phyloP scores from a whole-genome alignment of 148 eudicot species.

The Heliosperma pusillum region DNA sequence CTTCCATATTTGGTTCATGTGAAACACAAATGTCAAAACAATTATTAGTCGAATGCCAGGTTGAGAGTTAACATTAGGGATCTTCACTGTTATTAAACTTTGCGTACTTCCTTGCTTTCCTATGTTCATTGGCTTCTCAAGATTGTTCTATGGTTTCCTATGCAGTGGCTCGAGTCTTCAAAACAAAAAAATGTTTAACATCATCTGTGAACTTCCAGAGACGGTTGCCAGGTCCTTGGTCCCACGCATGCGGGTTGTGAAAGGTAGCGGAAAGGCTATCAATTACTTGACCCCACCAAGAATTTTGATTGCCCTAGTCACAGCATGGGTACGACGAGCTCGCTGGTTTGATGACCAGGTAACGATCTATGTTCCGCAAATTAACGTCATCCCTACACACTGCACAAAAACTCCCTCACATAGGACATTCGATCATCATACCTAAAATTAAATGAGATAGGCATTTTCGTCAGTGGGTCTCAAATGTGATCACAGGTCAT shows the following conservation, averaged over 20 bases:
- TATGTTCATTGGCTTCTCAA: not conserved
- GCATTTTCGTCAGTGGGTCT: not conserved
- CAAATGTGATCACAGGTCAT: not conserved
- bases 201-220: constrained; percentile 97
- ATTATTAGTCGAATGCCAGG: no score
- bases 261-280: constrained; percentile 93
- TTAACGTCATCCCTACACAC: not conserved
- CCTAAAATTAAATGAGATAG: not conserved
- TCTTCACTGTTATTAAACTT: no score
- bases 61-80: no score
- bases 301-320: constrained; percentile 85
- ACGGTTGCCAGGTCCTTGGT: constrained; percentile 95
- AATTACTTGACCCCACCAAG: constrained; percentile 99
- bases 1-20: no score
- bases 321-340: constrained; percentile 90
- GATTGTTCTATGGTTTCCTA: not conserved
- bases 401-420: not conserved
- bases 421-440: no score
- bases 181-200: constrained; percentile 96
- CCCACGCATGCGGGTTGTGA: constrained; percentile 93
- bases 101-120: not conserved
- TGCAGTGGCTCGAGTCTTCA: constrained; percentile 90
- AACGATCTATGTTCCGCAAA: constrained; percentile 5
- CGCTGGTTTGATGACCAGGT: constrained; percentile 99
- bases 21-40: not conserved